These are phyloP conservation scores for Eucommia ulmoides DNA, from an alignment of 257 asterid genomes.

Conservation along the genomic window DNA sequence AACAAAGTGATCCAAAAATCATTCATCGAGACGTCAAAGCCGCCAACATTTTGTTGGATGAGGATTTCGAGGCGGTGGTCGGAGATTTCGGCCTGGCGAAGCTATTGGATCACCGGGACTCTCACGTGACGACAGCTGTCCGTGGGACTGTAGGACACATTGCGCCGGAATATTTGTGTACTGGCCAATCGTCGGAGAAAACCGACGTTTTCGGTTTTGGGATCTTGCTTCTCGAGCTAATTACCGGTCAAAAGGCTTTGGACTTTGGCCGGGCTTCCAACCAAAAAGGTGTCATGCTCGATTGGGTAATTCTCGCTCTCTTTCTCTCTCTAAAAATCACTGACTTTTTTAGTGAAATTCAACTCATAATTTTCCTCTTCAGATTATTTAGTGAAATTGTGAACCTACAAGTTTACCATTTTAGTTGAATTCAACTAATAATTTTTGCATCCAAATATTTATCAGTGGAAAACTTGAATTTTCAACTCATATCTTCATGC, in stretches of 20 bases:
- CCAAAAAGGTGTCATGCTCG: conserved; percentile 78
- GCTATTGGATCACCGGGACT: conserved; percentile 79
- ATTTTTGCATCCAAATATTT: too few relatives aligned
- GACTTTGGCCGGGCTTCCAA: conserved; percentile 73
- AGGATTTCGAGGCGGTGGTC: conserved; percentile 90
- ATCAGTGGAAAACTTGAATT: too few relatives aligned
- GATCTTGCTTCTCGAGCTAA: conserved; percentile 75
- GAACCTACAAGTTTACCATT: not conserved
- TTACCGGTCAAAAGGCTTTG: conserved; percentile 84
- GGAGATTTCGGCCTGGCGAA: conserved; percentile 94
- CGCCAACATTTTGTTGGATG: conserved; percentile 84
- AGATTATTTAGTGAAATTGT: not conserved
- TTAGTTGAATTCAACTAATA: not conserved
- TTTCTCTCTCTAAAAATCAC: not conserved
- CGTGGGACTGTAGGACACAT: conserved; percentile 98
- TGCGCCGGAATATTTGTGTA: conserved; percentile 79
- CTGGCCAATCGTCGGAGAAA: conserved; percentile 91
- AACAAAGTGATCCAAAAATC: conserved; percentile 87
- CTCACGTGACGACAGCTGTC: conserved; percentile 92
- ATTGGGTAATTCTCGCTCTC: conserved; percentile 39
- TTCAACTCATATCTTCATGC: too few relatives aligned
- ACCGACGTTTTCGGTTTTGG: conserved; percentile 91
- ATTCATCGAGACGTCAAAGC: conserved; percentile 96
- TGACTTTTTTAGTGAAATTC: not conserved
- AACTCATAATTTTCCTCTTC: not conserved